These are phyloP conservation scores for Arbutus unedo DNA, from an alignment of 148 eudicot species.

Conservation along the genomic window DNA sequence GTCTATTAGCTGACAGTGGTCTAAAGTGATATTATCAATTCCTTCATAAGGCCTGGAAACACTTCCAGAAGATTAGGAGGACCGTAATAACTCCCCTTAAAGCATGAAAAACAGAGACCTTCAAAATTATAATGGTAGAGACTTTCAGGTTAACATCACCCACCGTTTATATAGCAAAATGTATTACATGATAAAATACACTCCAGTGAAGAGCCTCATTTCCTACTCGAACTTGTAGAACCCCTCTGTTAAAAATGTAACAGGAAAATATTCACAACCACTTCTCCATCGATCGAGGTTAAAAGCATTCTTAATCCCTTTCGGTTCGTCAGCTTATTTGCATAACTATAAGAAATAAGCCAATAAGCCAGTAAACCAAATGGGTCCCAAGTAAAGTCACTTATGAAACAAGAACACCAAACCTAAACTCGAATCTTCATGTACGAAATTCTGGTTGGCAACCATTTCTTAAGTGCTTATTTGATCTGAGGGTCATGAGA, in stretches of 20 bases:
- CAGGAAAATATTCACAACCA: conserved; percentile 1
- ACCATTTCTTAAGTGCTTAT: not conserved
- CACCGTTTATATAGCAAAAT: not conserved
- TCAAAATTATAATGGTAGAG: not conserved
- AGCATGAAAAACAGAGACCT: not conserved
- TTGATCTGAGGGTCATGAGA: not conserved
- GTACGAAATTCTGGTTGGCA: not conserved
- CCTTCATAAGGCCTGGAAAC: not conserved
- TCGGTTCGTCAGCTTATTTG: too few relatives aligned
- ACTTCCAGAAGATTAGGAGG: not conserved
- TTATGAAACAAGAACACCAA: not conserved
- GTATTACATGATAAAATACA: not conserved
- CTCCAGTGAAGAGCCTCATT: not conserved
- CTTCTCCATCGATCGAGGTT: too few relatives aligned
- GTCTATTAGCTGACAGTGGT: not conserved
- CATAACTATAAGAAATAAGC: too few relatives aligned
- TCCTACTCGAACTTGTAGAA: not conserved
- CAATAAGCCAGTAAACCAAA: too few relatives aligned
- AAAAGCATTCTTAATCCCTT: too few relatives aligned
- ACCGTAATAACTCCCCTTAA: not conserved
- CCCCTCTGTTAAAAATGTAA: not conserved
- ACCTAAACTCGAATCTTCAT: not conserved
- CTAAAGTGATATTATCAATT: not conserved
- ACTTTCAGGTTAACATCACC: not conserved
- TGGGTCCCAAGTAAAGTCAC: not conserved